phyloP scores from a whole-genome alignment of 2,329 filamentous ascomycete species.

The Aureobasidium namibiae region DNA sequence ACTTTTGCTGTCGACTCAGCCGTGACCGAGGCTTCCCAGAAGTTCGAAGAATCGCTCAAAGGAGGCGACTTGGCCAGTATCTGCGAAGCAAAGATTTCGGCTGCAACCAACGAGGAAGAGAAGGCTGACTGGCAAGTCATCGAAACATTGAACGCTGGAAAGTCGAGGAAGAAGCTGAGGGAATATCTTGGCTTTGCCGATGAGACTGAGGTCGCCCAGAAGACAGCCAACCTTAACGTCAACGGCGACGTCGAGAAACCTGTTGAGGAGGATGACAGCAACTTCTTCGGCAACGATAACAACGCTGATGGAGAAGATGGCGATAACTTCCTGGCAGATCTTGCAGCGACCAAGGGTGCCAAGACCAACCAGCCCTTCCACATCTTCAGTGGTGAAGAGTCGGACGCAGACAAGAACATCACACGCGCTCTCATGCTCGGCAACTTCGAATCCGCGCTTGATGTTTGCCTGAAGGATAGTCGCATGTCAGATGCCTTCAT shows the following conservation, averaged over 20 bases:
- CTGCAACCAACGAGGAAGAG: constrained; percentile 77
- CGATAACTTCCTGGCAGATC: constrained; percentile 78
- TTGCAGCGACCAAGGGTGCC: constrained; percentile 80
- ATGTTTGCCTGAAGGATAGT: constrained; percentile 72
- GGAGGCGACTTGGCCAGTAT: constrained; percentile 69
- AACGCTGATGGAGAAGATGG: constrained; percentile 49
- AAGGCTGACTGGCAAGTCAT: constrained; percentile 96
- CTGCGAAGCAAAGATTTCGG: constrained; percentile 68
- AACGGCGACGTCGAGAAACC: constrained; percentile 48
- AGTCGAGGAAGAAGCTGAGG: constrained; percentile 76
- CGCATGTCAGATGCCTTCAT: constrained; percentile 94
- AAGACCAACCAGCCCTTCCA: constrained; percentile 94
- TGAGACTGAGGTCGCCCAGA: constrained; percentile 39
- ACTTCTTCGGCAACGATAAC: constrained; percentile 70
- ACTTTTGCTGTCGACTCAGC: constrained; percentile 83
- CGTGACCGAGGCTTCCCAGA: constrained; percentile 73
- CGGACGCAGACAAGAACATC: constrained; percentile 73
- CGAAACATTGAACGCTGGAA: constrained; percentile 74
- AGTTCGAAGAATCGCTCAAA: constrained; percentile 76
- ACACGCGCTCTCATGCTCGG: constrained; percentile 84
- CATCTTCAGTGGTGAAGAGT: constrained; percentile 76
- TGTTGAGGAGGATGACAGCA: constrained; percentile 29
- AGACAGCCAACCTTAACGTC: constrained; percentile 29
- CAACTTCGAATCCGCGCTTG: constrained; percentile 81
- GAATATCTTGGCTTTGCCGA: constrained; percentile 84